Evolutionary conservation across 2,329 filamentous ascomycete genomes (phyloP).

Genomic region (Coniochaeta pulveracea): DNA sequence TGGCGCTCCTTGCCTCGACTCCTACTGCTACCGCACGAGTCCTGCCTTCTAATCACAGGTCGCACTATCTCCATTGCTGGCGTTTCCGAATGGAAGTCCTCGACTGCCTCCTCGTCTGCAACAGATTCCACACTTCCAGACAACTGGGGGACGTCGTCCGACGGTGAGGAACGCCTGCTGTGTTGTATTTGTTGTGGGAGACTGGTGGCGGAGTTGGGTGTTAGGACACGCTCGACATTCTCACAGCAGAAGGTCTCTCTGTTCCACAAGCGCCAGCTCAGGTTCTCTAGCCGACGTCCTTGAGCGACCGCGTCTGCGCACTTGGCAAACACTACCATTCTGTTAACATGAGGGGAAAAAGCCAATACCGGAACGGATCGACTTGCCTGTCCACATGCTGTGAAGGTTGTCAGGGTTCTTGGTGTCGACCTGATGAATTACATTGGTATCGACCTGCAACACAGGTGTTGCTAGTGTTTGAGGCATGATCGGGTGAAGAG

Average conservation of each 20-base stretch:
- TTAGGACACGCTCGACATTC: slow-evolving; percentile 36
- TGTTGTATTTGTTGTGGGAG: slow-evolving; percentile 36
- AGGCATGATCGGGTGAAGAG: slow-evolving; percentile 52
- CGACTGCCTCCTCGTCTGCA: slow-evolving; percentile 54
- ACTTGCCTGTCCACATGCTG: slow-evolving; percentile 88
- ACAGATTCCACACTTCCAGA: slow-evolving; percentile 70
- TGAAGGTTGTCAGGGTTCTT: slow-evolving; percentile 86
- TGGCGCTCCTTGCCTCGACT: slow-evolving; percentile 71
- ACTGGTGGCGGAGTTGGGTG: slow-evolving; percentile 25
- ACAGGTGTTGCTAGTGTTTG: slow-evolving; percentile 74
- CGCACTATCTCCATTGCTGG: slow-evolving; percentile 47
- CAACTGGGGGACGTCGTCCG: slow-evolving; percentile 57
- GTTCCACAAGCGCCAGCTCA: slow-evolving; percentile 94
- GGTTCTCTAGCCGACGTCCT: slow-evolving; percentile 83
- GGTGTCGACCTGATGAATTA: slow-evolving; percentile 92
- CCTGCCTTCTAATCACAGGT: slow-evolving; percentile 58
- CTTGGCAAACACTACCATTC: slow-evolving; percentile 68
- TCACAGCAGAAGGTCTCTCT: slow-evolving; percentile 86
- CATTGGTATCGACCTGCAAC: slow-evolving; percentile 79
- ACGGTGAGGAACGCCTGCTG: slow-evolving; percentile 16
- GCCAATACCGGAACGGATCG: slow-evolving; percentile 5
- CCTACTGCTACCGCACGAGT: slow-evolving; percentile 59
- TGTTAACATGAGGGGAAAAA: slow-evolving; percentile 18
- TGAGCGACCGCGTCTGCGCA: slow-evolving; percentile 91
- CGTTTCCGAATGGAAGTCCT: slow-evolving; percentile 42